Conservation (phyloP, 179 eudicot species). For the Nepenthes alata region DNA sequence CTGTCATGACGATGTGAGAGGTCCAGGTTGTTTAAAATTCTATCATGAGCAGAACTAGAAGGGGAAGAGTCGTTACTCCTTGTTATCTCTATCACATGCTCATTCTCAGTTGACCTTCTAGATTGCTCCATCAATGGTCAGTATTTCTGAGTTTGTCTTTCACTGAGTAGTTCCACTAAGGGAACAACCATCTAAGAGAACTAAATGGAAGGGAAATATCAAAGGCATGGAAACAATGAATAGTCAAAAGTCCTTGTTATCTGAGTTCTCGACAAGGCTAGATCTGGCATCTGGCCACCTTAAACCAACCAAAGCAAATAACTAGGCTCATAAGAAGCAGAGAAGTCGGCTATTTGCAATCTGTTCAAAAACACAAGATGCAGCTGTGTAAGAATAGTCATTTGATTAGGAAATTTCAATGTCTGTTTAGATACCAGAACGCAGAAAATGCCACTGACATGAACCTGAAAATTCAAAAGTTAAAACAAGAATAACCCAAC, state of each 20-base stretch:
- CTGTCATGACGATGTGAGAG: slow-evolving; percentile 15
- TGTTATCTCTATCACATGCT: slow-evolving; percentile 34
- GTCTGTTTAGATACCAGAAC: not conserved
- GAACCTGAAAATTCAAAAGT: no score
- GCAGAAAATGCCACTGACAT: no score
- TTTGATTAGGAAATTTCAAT: not conserved
- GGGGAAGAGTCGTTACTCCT: slow-evolving; percentile 27
- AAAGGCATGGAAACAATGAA: slow-evolving; percentile 12
- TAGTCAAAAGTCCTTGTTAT: not conserved
- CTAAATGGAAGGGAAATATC: slow-evolving; percentile 2
- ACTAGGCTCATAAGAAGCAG: slow-evolving; percentile 2
- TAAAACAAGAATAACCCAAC: no score
- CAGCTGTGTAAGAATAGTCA: not conserved
- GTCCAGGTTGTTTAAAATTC: slow-evolving; percentile 19
- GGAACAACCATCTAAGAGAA: slow-evolving; percentile 25
- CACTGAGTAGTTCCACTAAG: slow-evolving; percentile 13
- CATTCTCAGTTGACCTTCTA: slow-evolving; percentile 23
- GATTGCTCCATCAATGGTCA: slow-evolving; percentile 29
- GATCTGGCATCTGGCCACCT: slow-evolving; percentile 1
- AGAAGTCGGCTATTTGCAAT: slow-evolving; percentile 1
- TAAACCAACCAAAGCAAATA: slow-evolving; percentile 3
- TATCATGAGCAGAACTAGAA: slow-evolving; percentile 22
- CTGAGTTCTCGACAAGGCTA: not conserved
- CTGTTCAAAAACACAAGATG: slow-evolving; percentile 16
- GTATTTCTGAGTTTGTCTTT: slow-evolving; percentile 14